These are phyloP conservation scores for Zasmidium angulare DNA, from an alignment of 2,329 filamentous ascomycete genomes.

Conservation along the genomic window DNA sequence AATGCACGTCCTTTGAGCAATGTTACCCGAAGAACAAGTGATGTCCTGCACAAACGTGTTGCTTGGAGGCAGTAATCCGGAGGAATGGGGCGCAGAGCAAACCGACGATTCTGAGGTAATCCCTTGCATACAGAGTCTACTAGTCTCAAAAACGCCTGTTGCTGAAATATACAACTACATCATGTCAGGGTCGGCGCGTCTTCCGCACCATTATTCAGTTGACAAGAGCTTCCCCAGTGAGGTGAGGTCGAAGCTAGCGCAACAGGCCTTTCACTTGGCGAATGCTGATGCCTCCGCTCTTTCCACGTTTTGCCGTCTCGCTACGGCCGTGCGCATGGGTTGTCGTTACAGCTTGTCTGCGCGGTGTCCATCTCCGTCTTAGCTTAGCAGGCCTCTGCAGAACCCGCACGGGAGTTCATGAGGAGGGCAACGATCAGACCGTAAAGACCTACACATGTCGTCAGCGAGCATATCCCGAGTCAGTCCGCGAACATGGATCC, in stretches of 20 bases:
- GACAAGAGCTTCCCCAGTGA: not conserved
- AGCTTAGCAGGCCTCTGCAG: constrained; percentile 61
- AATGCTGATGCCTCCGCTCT: not conserved
- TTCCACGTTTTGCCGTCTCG: constrained; percentile 1
- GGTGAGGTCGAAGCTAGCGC: not conserved
- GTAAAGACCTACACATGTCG: constrained; percentile 73
- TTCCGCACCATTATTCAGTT: constrained; percentile 15
- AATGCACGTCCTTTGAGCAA: not conserved
- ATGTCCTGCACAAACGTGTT: too few species aligned
- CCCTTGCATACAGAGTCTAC: constrained; percentile 22
- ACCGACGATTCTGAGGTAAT: not conserved
- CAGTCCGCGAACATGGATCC: not conserved
- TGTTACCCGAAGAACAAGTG: not conserved
- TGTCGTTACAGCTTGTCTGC: constrained; percentile 40
- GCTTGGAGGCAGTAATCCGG: too few species aligned
- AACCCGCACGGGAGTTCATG: constrained; percentile 88
- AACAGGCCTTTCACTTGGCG: not conserved
- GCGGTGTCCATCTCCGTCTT: constrained; percentile 50
- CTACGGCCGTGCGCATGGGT: constrained; percentile 17
- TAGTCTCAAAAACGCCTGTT: constrained; percentile 20
- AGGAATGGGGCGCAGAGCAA: too few species aligned
- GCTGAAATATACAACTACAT: constrained; percentile 28
- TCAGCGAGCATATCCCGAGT: constrained; percentile 13
- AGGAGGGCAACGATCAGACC: constrained; percentile 97
- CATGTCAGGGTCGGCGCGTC: constrained; percentile 19